phyloP scores from a whole-genome alignment of 306 rosid species.

The Corylus heterophylla region DNA sequence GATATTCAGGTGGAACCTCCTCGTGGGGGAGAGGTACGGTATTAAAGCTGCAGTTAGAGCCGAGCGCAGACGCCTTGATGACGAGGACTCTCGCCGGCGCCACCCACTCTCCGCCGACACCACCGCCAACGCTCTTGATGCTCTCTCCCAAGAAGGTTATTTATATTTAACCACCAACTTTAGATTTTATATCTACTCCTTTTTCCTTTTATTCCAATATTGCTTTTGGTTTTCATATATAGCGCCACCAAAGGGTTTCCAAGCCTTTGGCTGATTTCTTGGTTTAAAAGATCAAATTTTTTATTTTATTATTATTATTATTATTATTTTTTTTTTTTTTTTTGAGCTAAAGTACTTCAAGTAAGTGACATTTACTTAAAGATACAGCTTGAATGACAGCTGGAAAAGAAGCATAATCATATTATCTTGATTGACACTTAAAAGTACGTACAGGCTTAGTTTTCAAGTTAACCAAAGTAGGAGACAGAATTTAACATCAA shows the following conservation, averaged over 20 bases:
- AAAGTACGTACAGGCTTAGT: background rate
- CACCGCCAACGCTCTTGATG: constrained; percentile 63
- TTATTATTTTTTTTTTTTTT: background rate
- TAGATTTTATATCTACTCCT: background rate
- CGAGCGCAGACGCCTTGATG: constrained; percentile 74
- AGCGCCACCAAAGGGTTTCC: too few relatives aligned
- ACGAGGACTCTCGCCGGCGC: constrained; percentile 58
- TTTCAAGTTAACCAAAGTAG: background rate
- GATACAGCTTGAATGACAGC: background rate
- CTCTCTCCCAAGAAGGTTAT: constrained; percentile 88
- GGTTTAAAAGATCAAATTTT: too few relatives aligned
- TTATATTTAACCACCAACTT: background rate
- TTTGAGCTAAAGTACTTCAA: background rate
- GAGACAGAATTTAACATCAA: too few relatives aligned
- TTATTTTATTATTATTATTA: too few relatives aligned
- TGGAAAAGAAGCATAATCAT: background rate
- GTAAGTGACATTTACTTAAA: background rate
- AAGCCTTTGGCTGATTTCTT: too few relatives aligned
- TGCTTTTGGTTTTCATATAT: background rate
- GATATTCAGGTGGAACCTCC: constrained; percentile 82
- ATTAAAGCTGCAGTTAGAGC: constrained; percentile 91
- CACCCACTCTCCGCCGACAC: constrained; percentile 50
- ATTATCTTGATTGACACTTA: background rate
- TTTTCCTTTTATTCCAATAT: background rate
- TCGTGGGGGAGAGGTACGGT: constrained; percentile 90